A percentile compares a stretch with the other conserved stretches of the same genome.
Conservation (phyloP, 192 early-diverging fungal species). For the Entrophospora sp. region DNA sequence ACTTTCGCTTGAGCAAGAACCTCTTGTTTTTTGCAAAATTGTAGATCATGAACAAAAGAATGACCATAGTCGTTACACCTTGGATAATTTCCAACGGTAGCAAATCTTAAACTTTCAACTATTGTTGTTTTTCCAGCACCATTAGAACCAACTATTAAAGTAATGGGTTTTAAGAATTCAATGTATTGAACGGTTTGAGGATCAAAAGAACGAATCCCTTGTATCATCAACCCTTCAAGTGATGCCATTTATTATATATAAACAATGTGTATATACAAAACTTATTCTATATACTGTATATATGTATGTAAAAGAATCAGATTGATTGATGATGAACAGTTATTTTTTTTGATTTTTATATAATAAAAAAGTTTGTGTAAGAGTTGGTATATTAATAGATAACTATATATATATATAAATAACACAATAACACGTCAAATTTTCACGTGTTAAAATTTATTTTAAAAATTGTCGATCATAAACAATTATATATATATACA, state of each 20-base stretch:
- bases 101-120: conserved; percentile 95
- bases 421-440: too few species aligned
- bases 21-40: conserved; percentile 60
- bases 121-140: conserved; percentile 98
- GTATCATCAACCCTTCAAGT: conserved; percentile 44
- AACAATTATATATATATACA: too few species aligned
- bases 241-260: conserved; percentile 29
- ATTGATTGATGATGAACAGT: not conserved
- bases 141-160: conserved; percentile 92
- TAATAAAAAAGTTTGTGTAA: not conserved
- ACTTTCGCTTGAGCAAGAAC: conserved; percentile 91
- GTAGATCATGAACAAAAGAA: conserved; percentile 93
- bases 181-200: conserved; percentile 64
- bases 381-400: not conserved
- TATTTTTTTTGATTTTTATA: not conserved
- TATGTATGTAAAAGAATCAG: too few species aligned
- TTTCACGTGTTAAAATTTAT: too few species aligned
- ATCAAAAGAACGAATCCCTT: conserved; percentile 90
- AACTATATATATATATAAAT: not conserved
- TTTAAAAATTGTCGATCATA: too few species aligned
- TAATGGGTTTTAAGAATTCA: conserved; percentile 83
- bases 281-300: too few species aligned
- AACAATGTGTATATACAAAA: too few species aligned
- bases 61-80: conserved; percentile 72
- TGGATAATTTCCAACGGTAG: conserved; percentile 84